Evolutionary conservation across 2,329 filamentous ascomycete species (phyloP).

Genomic region (Fusarium odoratissimum): DNA sequence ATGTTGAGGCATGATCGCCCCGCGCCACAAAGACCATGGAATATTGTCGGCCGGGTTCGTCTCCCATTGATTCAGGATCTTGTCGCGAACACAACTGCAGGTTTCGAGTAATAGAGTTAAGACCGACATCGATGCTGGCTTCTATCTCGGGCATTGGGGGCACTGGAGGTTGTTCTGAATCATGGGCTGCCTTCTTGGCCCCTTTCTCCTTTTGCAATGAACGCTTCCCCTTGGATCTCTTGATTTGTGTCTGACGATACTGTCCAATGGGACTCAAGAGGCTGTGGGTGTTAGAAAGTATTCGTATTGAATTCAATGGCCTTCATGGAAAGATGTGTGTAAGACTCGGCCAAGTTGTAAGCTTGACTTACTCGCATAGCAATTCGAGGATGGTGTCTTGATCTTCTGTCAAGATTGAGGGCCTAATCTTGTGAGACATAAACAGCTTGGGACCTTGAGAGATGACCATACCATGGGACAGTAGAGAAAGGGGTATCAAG

Average conservation of each 20-base stretch:
- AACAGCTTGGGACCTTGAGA: not conserved
- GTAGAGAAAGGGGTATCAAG: conserved; percentile 73
- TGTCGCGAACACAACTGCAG: conserved; percentile 60
- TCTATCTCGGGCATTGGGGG: conserved; percentile 61
- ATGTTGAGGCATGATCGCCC: conserved; percentile 66
- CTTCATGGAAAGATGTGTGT: not conserved
- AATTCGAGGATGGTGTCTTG: conserved; percentile 75
- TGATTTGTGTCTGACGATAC: conserved; percentile 65
- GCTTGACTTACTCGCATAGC: conserved; percentile 68
- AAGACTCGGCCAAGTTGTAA: not conserved
- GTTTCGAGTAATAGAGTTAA: conserved; percentile 71
- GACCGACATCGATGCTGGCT: conserved; percentile 71
- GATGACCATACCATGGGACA: conserved; percentile 64
- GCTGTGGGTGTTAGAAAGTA: conserved; percentile 52
- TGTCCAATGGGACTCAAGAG: conserved; percentile 72
- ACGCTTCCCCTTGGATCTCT: conserved; percentile 71
- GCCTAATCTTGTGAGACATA: conserved; percentile 60
- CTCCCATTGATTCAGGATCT: not conserved
- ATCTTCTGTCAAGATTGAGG: conserved; percentile 65
- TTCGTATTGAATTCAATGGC: not conserved
- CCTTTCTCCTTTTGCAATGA: conserved; percentile 62
- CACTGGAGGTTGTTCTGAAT: conserved; percentile 47
- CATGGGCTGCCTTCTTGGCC: conserved; percentile 41
- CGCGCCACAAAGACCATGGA: conserved; percentile 68
- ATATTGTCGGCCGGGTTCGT: conserved; percentile 49